phyloP scores from a whole-genome alignment of 805 yeast species.

The Spathaspora girioi region DNA sequence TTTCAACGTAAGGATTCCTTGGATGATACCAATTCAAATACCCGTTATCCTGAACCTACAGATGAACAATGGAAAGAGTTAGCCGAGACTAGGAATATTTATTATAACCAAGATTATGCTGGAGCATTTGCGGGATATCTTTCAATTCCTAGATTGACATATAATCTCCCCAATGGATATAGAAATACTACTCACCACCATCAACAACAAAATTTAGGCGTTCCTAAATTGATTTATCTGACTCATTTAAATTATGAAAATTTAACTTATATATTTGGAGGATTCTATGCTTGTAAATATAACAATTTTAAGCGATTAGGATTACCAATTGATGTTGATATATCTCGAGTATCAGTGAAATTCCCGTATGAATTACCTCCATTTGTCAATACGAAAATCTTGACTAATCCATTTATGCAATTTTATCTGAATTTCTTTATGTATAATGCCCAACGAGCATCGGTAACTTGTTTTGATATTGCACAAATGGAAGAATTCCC shows the following conservation, averaged over 20 bases:
- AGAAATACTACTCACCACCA: constrained; percentile 7
- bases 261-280: constrained; percentile 35
- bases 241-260: constrained; percentile 30
- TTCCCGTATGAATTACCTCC: constrained; percentile 40
- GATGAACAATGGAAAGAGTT: not conserved
- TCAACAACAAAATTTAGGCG: constrained; percentile 8
- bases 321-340: constrained; percentile 27
- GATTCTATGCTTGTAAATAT: constrained; percentile 18
- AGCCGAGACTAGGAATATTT: not conserved
- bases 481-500: constrained; percentile 31
- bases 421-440: constrained; percentile 22
- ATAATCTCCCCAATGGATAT: constrained; percentile 17
- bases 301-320: constrained; percentile 23
- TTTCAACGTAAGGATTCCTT: constrained; percentile 6
- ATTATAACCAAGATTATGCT: constrained; percentile 6
- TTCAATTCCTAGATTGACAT: constrained; percentile 20
- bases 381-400: constrained; percentile 29
- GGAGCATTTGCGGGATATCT: constrained; percentile 26
- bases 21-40: not conserved
- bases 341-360: constrained; percentile 30
- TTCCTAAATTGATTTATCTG: constrained; percentile 28
- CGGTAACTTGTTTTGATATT: constrained; percentile 25
- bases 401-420: constrained; percentile 43
- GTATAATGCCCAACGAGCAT: constrained; percentile 30
- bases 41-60: not conserved